These are phyloP conservation scores for Boletus sensibilis DNA, from an alignment of 768 basidiomycete genomes.

Conservation along the genomic window DNA sequence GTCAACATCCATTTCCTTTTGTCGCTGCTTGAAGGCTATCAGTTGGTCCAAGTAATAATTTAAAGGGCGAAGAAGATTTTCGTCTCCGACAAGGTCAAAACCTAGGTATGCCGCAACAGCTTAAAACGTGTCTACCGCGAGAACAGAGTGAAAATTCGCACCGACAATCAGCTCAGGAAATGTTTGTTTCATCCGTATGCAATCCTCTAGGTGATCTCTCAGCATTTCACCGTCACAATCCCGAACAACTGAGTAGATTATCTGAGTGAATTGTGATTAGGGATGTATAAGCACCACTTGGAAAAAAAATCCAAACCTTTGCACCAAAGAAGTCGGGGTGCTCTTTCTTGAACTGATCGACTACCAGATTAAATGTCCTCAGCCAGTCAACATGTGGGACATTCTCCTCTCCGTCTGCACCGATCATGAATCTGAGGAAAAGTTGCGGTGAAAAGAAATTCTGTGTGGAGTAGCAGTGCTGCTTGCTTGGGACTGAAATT, in stretches of 20 bases:
- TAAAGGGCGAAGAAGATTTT: slow-evolving; percentile 59
- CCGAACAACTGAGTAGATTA: slow-evolving; percentile 69
- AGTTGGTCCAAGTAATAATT: slow-evolving; percentile 62
- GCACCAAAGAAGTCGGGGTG: slow-evolving; percentile 64
- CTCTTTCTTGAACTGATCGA: slow-evolving; percentile 57
- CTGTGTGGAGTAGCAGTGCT: neutral
- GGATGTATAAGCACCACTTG: neutral
- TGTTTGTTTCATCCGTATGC: slow-evolving; percentile 67
- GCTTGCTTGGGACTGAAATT: slow-evolving; percentile 60
- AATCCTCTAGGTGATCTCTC: slow-evolving; percentile 70
- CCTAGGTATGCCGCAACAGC: slow-evolving; percentile 38
- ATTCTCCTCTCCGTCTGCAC: slow-evolving; percentile 53
- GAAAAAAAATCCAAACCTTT: slow-evolving; percentile 40
- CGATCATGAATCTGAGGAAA: slow-evolving; percentile 50
- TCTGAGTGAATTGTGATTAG: slow-evolving; percentile 35
- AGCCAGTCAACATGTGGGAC: slow-evolving; percentile 63
- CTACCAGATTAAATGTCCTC: slow-evolving; percentile 47
- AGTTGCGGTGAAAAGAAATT: neutral
- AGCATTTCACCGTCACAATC: slow-evolving; percentile 54
- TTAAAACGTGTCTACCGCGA: neutral
- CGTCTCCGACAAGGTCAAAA: slow-evolving; percentile 80
- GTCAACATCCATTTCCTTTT: slow-evolving; percentile 50
- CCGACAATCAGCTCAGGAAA: slow-evolving; percentile 74
- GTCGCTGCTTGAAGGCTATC: slow-evolving; percentile 54
- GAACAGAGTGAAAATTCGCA: slow-evolving; percentile 22